A percentile compares a stretch with the other conserved stretches of the same genome.
These are phyloP conservation scores for Exophiala mesophila DNA, from an alignment of 2,329 filamentous ascomycete species.

Conservation along the genomic window DNA sequence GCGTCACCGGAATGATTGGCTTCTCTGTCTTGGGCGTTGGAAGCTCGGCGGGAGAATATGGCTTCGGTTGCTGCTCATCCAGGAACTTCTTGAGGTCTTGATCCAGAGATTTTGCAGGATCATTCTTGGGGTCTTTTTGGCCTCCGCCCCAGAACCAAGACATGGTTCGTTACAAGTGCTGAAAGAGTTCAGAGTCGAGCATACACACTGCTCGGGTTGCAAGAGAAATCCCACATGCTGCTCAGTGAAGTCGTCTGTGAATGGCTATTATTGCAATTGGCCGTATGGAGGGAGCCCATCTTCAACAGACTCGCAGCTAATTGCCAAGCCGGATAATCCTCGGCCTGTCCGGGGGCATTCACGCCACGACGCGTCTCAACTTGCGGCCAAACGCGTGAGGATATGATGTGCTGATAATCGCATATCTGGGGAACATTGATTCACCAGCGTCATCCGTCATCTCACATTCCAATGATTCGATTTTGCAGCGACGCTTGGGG, in stretches of 20 bases:
- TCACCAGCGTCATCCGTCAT: no score
- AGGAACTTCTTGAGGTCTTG: conserved; percentile 80
- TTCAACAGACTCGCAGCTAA: background rate
- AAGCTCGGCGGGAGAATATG: conserved; percentile 48
- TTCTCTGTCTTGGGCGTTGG: conserved; percentile 17
- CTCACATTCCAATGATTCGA: no score
- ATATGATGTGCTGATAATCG: no score
- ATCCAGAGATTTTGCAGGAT: conserved; percentile 71
- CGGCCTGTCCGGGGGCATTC: no score
- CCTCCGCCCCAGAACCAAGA: conserved; percentile 60
- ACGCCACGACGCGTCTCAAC: no score
- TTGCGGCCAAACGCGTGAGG: no score
- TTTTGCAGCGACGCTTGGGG: no score
- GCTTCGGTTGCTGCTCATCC: conserved; percentile 72
- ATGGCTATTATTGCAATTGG: background rate
- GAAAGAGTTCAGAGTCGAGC: background rate
- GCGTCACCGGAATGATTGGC: conserved; percentile 22
- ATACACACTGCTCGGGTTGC: background rate
- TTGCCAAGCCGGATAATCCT: background rate
- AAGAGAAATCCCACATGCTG: background rate
- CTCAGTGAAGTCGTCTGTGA: background rate
- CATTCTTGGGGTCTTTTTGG: conserved; percentile 45
- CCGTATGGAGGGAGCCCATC: background rate
- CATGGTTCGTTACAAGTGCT: conserved; percentile 39
- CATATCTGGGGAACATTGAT: no score